phyloP scores from a whole-genome alignment of 768 basidiomycete species.

The Lactarius tabidus region DNA sequence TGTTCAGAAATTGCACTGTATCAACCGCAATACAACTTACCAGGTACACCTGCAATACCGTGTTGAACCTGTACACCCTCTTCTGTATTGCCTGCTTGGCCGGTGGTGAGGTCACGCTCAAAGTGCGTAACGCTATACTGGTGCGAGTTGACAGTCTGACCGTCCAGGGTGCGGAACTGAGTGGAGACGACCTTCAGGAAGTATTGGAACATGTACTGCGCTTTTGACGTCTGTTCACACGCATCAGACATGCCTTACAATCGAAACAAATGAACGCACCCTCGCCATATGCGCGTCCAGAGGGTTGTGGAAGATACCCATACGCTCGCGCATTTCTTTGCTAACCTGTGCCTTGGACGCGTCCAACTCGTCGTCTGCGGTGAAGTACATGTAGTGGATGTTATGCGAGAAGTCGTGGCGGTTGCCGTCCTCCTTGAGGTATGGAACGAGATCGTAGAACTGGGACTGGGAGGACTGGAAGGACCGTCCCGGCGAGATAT shows the following conservation, averaged over 20 bases:
- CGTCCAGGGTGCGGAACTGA: conserved; percentile 81
- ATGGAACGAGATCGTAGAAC: conserved; percentile 89
- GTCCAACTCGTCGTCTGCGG: conserved; percentile 79
- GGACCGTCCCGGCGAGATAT: conserved; percentile 91
- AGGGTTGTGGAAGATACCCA: conserved; percentile 75
- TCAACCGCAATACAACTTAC: conserved; percentile 26
- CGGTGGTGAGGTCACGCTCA: conserved; percentile 81
- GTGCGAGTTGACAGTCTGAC: conserved; percentile 75
- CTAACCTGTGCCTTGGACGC: conserved; percentile 58
- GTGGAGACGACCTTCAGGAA: conserved; percentile 99
- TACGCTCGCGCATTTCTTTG: conserved; percentile 58
- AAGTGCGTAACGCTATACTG: conserved; percentile 97
- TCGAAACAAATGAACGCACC: conserved; percentile 36
- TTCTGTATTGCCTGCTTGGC: conserved; percentile 51
- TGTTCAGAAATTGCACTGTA: background rate
- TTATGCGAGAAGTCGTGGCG: conserved; percentile 92
- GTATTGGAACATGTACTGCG: conserved; percentile 96
- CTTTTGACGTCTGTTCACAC: conserved; percentile 57
- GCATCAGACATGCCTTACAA: background rate
- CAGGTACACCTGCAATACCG: conserved; percentile 69
- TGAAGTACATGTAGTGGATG: conserved; percentile 78
- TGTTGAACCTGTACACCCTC: conserved; percentile 73
- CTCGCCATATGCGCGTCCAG: conserved; percentile 61
- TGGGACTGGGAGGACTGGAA: conserved; percentile 83
- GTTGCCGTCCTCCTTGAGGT: conserved; percentile 82